A percentile compares a stretch with the other conserved stretches of the same genome.
These are phyloP conservation scores for Ampelocalamus luodianensis DNA, from an alignment of 176 grass and related monocot species.

Conservation along the genomic window DNA sequence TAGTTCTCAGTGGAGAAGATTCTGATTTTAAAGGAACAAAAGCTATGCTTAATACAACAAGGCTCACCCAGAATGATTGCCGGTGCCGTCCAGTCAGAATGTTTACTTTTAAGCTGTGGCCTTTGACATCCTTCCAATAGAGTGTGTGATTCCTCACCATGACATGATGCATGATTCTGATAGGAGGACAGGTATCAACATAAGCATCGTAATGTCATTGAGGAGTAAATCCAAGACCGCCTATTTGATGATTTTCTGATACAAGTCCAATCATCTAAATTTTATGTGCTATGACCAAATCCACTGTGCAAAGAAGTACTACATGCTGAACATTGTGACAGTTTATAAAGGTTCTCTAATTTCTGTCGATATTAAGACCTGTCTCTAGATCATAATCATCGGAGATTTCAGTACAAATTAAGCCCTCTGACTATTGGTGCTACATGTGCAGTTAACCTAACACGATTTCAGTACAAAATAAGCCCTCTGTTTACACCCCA, in stretches of 20 bases:
- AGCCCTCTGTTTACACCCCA: neutral
- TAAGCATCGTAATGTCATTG: neutral
- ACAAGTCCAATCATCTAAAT: neutral
- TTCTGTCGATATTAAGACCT: neutral
- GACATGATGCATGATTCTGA: slow-evolving; percentile 39
- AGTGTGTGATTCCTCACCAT: slow-evolving; percentile 24
- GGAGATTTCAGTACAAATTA: neutral
- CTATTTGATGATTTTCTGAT: neutral
- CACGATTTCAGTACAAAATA: neutral
- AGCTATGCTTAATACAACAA: neutral
- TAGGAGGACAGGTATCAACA: slow-evolving; percentile 17
- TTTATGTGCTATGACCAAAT: neutral
- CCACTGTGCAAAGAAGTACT: neutral
- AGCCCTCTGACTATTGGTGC: neutral
- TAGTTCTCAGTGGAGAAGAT: neutral
- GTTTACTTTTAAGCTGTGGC: slow-evolving; percentile 27
- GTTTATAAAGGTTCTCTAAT: neutral
- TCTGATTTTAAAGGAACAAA: too few relatives aligned
- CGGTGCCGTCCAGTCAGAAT: slow-evolving; percentile 53
- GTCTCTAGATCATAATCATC: neutral
- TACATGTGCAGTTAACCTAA: neutral
- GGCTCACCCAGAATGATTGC: slow-evolving; percentile 66
- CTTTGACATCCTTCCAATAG: slow-evolving; percentile 26
- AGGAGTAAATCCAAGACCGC: neutral
- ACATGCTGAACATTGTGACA: neutral